Base-by-base conservation (phyloP, 768 basidiomycete genomes). In the Calocybe indica region DNA sequence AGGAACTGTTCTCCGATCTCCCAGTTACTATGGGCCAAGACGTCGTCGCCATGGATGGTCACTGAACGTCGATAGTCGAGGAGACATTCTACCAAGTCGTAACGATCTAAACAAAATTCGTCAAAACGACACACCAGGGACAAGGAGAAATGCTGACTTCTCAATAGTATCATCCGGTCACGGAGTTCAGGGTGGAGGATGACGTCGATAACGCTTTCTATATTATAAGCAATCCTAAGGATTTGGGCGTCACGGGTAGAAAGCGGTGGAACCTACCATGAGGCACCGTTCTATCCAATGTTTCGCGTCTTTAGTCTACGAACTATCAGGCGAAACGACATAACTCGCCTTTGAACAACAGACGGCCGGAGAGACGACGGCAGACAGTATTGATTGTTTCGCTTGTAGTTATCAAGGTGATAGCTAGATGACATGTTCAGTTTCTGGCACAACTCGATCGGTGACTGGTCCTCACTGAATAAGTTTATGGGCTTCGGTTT, bases 151-250 rank as follows among this genome's bases (percentile, higher is more conserved):
- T 13, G 62, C 72, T 44, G 61, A 85, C 92, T 87, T 71, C 91
- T 77, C 32, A 92, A 68, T 12, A 95, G 72, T 55, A 97, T 96
- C 76, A 95, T 86, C 32, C 91, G 79, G 57, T 96, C 93, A 33
- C 94, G 79, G 47, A 97, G 70, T 56, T 92, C 88, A 40, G 94
- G 88, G 66, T 93, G 89, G 49, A 91, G 75, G 40, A 96, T 83
- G 39, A 83, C 81, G 62, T 96, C 93, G 56, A 96, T 91, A n/a
- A 87, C 76, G 55, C 89, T 87, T 62, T 94, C 93, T 92, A 58
- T 8, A 39, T 40, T 41, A 33, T 54, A 46, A 35, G 47, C 49
- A 40, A 6, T 64, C 50, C 9, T 43, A 48, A 41, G 35, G 46
- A 40, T 6, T 12, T 28, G 10, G 7, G 29, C 10, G 45, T 41